Evolutionary conservation across 208 protist species (phyloP).

Genomic region (Trypanosoma melophagium): DNA sequence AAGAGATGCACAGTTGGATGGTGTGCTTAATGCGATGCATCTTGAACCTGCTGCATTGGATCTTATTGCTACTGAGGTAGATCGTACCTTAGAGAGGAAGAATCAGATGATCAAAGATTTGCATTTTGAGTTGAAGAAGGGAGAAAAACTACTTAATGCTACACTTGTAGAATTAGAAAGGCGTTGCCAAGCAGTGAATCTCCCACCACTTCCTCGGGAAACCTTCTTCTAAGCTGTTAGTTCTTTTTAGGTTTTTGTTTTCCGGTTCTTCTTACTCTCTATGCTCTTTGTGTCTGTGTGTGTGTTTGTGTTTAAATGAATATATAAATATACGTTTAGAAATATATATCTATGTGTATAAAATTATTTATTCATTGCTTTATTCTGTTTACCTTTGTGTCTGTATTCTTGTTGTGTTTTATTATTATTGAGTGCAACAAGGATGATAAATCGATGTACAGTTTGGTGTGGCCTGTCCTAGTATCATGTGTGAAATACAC

Average conservation of each 20-base stretch:
- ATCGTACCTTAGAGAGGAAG: constrained; percentile 89
- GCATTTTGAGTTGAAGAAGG: constrained; percentile 93
- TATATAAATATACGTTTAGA: constrained; percentile 24
- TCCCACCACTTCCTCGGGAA: constrained; percentile 55
- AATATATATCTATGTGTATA: constrained; percentile 28
- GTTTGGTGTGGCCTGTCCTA: too few species aligned
- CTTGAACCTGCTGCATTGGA: constrained; percentile 89
- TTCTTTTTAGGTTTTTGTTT: background rate
- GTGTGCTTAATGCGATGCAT: constrained; percentile 91
- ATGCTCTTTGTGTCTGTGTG: too few species aligned
- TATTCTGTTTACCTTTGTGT: background rate
- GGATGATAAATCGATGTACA: too few species aligned
- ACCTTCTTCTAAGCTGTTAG: constrained; percentile 34
- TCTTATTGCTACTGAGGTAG: constrained; percentile 87
- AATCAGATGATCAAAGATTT: constrained; percentile 95
- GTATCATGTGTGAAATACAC: too few species aligned
- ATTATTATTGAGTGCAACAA: too few species aligned
- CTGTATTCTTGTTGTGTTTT: constrained; percentile 19
- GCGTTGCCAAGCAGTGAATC: constrained; percentile 49
- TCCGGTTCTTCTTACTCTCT: background rate
- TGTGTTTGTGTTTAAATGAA: background rate
- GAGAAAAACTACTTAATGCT: constrained; percentile 58
- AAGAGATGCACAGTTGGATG: constrained; percentile 87
- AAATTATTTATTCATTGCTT: constrained; percentile 13
- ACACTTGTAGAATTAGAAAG: constrained; percentile 82